These are phyloP conservation scores for Iris macrosiphon DNA, from an alignment of 106 monocot genomes.

Conservation along the genomic window DNA sequence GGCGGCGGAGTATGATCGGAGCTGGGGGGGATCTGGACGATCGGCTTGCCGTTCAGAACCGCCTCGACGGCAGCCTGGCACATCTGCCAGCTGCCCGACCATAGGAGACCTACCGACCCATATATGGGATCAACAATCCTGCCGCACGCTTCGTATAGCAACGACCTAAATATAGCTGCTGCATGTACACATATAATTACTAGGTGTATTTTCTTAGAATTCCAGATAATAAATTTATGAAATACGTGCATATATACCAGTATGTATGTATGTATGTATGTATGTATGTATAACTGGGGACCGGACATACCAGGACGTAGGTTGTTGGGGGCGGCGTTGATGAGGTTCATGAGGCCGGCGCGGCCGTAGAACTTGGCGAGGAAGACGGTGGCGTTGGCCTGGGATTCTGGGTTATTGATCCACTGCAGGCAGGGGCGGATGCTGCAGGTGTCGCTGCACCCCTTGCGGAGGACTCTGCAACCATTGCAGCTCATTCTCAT, in stretches of 20 bases:
- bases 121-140: constrained; percentile 56
- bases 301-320: constrained; percentile 27
- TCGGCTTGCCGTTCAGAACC: constrained; percentile 45
- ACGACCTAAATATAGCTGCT: constrained; percentile 47
- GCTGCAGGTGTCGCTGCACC: constrained; percentile 33
- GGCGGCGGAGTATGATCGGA: constrained; percentile 12
- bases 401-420: constrained; percentile 34
- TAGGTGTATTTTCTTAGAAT: no score
- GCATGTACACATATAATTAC: no score
- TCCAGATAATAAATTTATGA: no score
- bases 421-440: constrained; percentile 40
- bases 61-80: constrained; percentile 56
- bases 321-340: constrained; percentile 20
- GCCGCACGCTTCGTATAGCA: constrained; percentile 59
- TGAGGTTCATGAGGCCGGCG: constrained; percentile 42
- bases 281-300: no score
- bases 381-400: constrained; percentile 45
- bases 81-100: constrained; percentile 50
- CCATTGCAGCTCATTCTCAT: constrained; percentile 56
- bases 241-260: no score
- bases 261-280: no score
- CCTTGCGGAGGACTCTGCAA: constrained; percentile 44
- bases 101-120: constrained; percentile 58
- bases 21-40: constrained; percentile 34
- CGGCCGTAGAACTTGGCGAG: constrained; percentile 54